A percentile compares a stretch with the other conserved stretches of the same genome.
These are phyloP conservation scores for Trametes meyenii DNA, from an alignment of 768 basidiomycete species.

Conservation along the genomic window DNA sequence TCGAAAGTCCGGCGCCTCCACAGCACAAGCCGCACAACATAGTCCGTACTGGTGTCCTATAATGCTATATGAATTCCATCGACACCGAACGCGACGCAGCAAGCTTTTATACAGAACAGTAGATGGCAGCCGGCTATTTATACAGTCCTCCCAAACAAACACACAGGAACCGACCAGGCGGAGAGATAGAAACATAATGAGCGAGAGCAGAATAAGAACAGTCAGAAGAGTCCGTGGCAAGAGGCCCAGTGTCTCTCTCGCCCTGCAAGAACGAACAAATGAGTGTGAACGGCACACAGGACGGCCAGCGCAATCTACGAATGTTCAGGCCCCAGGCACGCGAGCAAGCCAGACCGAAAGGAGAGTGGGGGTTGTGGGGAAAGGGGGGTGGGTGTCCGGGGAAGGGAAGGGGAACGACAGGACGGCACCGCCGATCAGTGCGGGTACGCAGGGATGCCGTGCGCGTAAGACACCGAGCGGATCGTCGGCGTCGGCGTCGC, in stretches of 20 bases:
- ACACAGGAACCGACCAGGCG: not conserved
- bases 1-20: not conserved
- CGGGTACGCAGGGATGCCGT: slow-evolving; percentile 6
- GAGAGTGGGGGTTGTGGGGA: not conserved
- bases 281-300: not conserved
- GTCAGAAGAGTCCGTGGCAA: not conserved
- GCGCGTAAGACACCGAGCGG: slow-evolving; percentile 1
- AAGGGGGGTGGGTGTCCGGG: not conserved
- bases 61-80: slow-evolving; percentile 1
- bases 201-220: not conserved
- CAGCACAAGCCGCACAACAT: not conserved
- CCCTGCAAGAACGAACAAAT: not conserved
- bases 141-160: slow-evolving; percentile 13
- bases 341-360: not conserved
- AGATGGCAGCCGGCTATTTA: slow-evolving; percentile 12
- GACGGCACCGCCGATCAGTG: slow-evolving; percentile 1
- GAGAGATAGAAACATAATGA: not conserved
- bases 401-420: not conserved
- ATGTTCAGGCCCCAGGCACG: not conserved
- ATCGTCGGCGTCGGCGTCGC: slow-evolving; percentile 17
- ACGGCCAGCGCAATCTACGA: slow-evolving; percentile 8
- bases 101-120: slow-evolving; percentile 6
- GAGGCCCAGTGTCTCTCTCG: not conserved
- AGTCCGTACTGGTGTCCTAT: not conserved
- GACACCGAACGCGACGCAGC: not conserved